These are phyloP conservation scores for Flaveria brownii DNA, from an alignment of 129 eudicot species.

Conservation along the genomic window DNA sequence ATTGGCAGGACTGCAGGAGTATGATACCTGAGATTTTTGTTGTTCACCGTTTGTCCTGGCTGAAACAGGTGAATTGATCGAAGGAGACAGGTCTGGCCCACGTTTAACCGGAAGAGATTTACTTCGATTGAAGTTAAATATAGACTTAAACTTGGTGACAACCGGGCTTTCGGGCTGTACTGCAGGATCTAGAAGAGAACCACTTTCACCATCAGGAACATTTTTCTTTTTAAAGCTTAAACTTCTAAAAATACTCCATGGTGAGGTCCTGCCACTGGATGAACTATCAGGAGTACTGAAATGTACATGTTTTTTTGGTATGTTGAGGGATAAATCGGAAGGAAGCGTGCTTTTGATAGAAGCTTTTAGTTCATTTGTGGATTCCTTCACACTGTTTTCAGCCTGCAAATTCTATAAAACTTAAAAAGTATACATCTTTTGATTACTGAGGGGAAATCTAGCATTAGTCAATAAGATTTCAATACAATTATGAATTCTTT, in stretches of 20 bases:
- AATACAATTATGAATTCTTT: not conserved
- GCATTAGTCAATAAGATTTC: too few relatives aligned
- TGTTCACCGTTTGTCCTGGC: slow-evolving; percentile 64
- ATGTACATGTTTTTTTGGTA: slow-evolving; percentile 60
- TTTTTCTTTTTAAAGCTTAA: slow-evolving; percentile 69
- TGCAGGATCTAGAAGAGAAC: slow-evolving; percentile 55
- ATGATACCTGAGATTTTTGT: slow-evolving; percentile 49
- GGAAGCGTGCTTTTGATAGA: slow-evolving; percentile 34
- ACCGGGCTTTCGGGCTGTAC: slow-evolving; percentile 49
- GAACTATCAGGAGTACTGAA: slow-evolving; percentile 49
- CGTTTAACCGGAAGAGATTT: slow-evolving; percentile 78
- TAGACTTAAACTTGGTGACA: slow-evolving; percentile 36
- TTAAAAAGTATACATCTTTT: not conserved
- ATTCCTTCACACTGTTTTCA: slow-evolving; percentile 31
- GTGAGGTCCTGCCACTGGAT: slow-evolving; percentile 45
- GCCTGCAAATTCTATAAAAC: slow-evolving; percentile 39
- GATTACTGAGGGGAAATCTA: not conserved
- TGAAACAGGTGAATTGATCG: slow-evolving; percentile 53
- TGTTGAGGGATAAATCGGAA: slow-evolving; percentile 62
- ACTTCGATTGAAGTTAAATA: slow-evolving; percentile 48
- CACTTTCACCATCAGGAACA: slow-evolving; percentile 54
- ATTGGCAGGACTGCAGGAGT: not conserved
- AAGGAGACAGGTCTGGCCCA: slow-evolving; percentile 55
- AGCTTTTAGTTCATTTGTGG: slow-evolving; percentile 27
- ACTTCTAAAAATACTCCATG: slow-evolving; percentile 54